A percentile compares a stretch with the other conserved stretches of the same genome.
Conservation (phyloP, 768 basidiomycete species). For the Rubroboletus satanas region DNA sequence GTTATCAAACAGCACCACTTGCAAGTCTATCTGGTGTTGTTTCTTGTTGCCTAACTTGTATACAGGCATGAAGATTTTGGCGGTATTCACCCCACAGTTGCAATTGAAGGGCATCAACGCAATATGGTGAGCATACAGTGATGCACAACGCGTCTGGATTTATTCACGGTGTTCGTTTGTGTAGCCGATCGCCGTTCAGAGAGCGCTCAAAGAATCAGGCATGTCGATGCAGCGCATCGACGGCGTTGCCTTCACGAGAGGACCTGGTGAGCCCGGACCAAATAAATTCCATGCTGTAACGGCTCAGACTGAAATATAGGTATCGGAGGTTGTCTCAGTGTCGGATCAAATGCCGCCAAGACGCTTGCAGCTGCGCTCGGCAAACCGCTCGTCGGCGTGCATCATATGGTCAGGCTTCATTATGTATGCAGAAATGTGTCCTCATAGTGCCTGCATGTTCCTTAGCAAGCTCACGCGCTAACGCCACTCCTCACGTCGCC, state of each 20-base stretch:
- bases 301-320: conserved; percentile 37
- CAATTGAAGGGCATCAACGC: conserved; percentile 73
- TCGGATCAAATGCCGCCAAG: conserved; percentile 81
- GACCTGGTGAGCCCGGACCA: conserved; percentile 54
- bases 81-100: conserved; percentile 76
- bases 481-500: conserved; percentile 68
- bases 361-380: conserved; percentile 71
- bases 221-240: conserved; percentile 63
- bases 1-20: conserved; percentile 76
- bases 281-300: neutral
- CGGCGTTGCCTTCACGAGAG: conserved; percentile 88
- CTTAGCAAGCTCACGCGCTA: conserved; percentile 88
- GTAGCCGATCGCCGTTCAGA: conserved; percentile 70
- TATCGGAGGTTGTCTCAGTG: conserved; percentile 75
- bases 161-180: neutral
- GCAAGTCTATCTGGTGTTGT: conserved; percentile 33
- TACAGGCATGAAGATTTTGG: conserved; percentile 36
- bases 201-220: conserved; percentile 64
- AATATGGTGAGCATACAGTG: conserved; percentile 54
- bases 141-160: neutral
- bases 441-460: neutral
- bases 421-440: neutral
- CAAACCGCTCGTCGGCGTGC: conserved; percentile 85
- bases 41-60: neutral
- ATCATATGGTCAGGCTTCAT: conserved; percentile 76